Conservation (phyloP, 75 land plant genomes). For the Sequoiadendron giganteum region DNA sequence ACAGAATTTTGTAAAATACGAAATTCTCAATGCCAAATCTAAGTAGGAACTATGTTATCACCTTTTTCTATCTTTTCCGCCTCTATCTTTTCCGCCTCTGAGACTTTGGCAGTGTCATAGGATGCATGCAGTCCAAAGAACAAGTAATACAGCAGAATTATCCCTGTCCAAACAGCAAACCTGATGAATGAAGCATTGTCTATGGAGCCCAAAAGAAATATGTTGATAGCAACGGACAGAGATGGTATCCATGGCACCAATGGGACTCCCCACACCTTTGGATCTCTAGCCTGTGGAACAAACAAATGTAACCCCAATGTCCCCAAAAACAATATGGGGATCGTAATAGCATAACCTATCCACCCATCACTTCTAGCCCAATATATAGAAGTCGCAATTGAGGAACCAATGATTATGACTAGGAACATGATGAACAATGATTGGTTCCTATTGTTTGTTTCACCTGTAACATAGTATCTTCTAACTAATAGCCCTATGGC, state of each 20-base stretch:
- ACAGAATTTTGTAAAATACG: no score
- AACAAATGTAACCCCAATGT: conserved; percentile 42
- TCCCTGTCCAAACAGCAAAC: conserved; percentile 63
- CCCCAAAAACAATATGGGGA: conserved; percentile 58
- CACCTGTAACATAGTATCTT: conserved; percentile 63
- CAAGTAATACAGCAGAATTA: conserved; percentile 71
- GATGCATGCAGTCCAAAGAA: conserved; percentile 83
- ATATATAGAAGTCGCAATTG: conserved; percentile 53
- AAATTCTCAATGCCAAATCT: no score
- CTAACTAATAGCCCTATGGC: conserved; percentile 75
- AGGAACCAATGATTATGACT: conserved; percentile 41
- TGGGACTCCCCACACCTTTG: conserved; percentile 84
- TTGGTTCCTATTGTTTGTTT: conserved; percentile 26
- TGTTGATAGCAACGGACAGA: conserved; percentile 64
- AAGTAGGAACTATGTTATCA: no score
- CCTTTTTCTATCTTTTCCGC: not conserved
- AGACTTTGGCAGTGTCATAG: conserved; percentile 59
- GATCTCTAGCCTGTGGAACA: conserved; percentile 55
- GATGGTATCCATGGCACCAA: conserved; percentile 89
- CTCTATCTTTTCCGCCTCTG: not conserved
- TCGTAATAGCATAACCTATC: conserved; percentile 47
- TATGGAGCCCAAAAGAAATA: conserved; percentile 77
- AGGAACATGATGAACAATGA: conserved; percentile 43
- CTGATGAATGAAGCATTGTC: conserved; percentile 62
- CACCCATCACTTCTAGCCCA: conserved; percentile 66